Conservation (phyloP, 345 rosid species). For the Syzygium grande region DNA sequence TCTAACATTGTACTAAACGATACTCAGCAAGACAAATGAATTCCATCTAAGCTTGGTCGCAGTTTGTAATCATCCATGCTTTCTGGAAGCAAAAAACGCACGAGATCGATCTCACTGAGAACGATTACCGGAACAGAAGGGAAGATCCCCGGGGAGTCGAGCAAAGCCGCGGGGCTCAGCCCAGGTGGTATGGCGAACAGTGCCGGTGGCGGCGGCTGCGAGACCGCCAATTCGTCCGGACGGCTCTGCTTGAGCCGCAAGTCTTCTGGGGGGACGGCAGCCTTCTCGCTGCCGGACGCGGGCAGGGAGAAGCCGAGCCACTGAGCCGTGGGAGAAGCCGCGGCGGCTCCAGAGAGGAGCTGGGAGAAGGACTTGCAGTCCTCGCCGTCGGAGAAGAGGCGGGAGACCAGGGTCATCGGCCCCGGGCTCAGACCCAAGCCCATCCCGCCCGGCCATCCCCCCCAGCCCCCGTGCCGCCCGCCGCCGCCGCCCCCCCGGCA, state of each 20-base stretch:
- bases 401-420: slow-evolving; percentile 80
- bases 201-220: slow-evolving; percentile 21
- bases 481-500: background rate
- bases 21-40: background rate
- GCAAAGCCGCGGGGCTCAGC: slow-evolving; percentile 84
- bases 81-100: background rate
- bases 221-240: slow-evolving; percentile 39
- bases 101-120: background rate
- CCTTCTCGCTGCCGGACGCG: slow-evolving; percentile 25
- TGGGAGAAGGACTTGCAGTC: slow-evolving; percentile 74
- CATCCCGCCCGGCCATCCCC: background rate
- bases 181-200: slow-evolving; percentile 77
- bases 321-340: slow-evolving; percentile 33
- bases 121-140: slow-evolving; percentile 31
- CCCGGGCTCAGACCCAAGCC: slow-evolving; percentile 72
- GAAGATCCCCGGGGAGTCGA: slow-evolving; percentile 58
- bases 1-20: background rate
- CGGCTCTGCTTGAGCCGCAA: slow-evolving; percentile 18
- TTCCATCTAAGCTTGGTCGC: background rate
- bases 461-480: background rate
- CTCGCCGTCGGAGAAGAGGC: slow-evolving; percentile 69
- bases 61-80: background rate
- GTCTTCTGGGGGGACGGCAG: slow-evolving; percentile 6
- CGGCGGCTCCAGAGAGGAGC: slow-evolving; percentile 78
- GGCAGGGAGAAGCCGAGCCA: slow-evolving; percentile 52